phyloP scores from a whole-genome alignment of 2,329 filamentous ascomycete genomes.

The Parastagonospora nodorum region DNA sequence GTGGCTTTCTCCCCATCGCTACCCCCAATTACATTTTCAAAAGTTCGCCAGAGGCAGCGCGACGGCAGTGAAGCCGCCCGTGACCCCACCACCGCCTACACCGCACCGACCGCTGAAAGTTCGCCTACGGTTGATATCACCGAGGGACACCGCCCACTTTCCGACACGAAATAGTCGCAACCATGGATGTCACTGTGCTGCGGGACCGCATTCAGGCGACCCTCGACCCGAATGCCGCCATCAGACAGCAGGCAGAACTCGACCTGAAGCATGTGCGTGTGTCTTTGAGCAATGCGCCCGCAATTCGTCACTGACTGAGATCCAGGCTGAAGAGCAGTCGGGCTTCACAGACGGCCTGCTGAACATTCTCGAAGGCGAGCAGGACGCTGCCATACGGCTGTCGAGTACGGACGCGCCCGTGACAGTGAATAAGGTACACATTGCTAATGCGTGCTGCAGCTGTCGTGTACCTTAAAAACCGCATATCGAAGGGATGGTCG shows the following conservation, averaged over 20 bases:
- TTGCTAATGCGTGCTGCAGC: conserved; percentile 60
- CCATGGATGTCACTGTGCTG: conserved; percentile 76
- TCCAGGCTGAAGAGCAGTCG: conserved; percentile 82
- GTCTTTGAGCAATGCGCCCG: conserved; percentile 14
- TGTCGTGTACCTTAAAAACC: conserved; percentile 97
- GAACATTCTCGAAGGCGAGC: conserved; percentile 87
- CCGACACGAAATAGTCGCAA: conserved; percentile 25
- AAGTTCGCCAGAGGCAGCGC: conserved; percentile 16
- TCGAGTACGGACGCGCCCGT: conserved; percentile 67
- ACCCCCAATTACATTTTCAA: conserved; percentile 12
- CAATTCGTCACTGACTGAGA: conserved; percentile 28
- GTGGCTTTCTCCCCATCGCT: conserved; percentile 11
- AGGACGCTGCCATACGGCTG: conserved; percentile 81
- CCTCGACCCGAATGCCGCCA: conserved; percentile 74
- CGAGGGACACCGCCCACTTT: conserved; percentile 12
- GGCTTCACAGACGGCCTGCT: conserved; percentile 91
- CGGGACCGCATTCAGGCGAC: conserved; percentile 78
- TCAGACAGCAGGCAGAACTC: conserved; percentile 75
- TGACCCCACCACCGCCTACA: conserved; percentile 23
- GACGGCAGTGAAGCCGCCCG: conserved; percentile 16
- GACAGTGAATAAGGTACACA: background rate
- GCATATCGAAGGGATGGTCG: conserved; percentile 90
- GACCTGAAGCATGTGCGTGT: conserved; percentile 77
- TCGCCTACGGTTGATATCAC: conserved; percentile 8
- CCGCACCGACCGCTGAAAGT: conserved; percentile 19